phyloP scores from a whole-genome alignment of 768 basidiomycete genomes.

The Austroboletus festivus region DNA sequence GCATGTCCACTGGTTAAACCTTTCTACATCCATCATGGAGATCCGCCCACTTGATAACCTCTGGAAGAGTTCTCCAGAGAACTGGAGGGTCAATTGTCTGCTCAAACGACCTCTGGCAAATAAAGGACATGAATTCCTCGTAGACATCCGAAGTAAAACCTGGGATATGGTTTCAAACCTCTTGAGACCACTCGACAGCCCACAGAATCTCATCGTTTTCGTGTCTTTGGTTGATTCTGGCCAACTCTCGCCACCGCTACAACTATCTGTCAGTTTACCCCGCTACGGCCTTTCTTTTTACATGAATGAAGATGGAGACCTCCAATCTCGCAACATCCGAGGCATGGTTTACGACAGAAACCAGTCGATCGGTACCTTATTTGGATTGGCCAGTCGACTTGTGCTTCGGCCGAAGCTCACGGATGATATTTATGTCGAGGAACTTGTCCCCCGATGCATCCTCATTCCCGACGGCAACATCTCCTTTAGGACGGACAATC shows the following conservation, averaged over 20 bases:
- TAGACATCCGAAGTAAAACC: slow-evolving; percentile 19
- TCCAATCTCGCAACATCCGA: neutral
- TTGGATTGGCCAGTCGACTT: neutral
- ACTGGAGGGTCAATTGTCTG: slow-evolving; percentile 16
- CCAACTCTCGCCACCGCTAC: neutral
- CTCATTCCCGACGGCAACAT: neutral
- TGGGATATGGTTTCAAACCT: slow-evolving; percentile 15
- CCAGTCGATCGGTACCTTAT: neutral
- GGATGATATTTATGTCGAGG: neutral
- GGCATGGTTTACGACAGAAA: neutral
- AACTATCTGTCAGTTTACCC: neutral
- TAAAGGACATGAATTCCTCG: neutral
- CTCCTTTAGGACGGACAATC: slow-evolving; percentile 28
- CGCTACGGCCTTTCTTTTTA: neutral
- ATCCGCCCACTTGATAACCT: neutral
- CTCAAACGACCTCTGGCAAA: neutral
- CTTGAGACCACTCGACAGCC: neutral
- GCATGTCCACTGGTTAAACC: neutral
- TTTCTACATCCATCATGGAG: neutral
- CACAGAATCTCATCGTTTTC: neutral
- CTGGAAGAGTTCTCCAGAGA: neutral
- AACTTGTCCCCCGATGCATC: slow-evolving; percentile 16
- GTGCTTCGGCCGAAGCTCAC: neutral
- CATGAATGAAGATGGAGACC: neutral
- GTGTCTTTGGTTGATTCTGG: no score